Percentiles rank a stretch among this genome's conserved stretches.
These are phyloP conservation scores for Sorghum bicolor DNA, from an alignment of 176 grass and related monocot genomes.

Conservation along the genomic window DNA sequence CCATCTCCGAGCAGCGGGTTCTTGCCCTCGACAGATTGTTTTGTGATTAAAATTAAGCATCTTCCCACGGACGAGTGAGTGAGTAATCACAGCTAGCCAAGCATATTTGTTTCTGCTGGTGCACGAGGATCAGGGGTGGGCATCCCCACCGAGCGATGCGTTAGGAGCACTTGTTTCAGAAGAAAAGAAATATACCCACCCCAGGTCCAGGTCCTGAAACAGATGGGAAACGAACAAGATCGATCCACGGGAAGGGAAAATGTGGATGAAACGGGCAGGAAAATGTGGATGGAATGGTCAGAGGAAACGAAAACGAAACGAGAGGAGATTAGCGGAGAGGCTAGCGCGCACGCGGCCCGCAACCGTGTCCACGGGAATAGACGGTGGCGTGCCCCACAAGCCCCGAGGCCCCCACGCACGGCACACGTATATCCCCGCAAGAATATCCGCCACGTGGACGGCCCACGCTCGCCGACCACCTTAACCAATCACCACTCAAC, in stretches of 20 bases:
- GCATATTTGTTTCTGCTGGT: too few species aligned
- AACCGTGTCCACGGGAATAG: conserved; percentile 4
- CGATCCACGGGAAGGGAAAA: background rate
- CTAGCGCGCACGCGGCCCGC: background rate
- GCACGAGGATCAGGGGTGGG: background rate
- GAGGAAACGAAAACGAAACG: conserved; percentile 11
- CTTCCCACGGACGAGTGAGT: too few species aligned
- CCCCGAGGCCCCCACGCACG: conserved; percentile 15
- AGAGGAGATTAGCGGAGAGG: background rate
- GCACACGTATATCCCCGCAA: conserved; percentile 15
- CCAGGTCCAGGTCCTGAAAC: background rate
- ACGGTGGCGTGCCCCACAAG: conserved; percentile 54
- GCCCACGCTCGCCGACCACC: conserved; percentile 37
- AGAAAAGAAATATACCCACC: background rate
- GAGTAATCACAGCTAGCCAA: too few species aligned
- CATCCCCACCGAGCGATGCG: background rate
- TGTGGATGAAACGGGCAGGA: conserved; percentile 1
- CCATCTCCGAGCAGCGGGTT: too few species aligned
- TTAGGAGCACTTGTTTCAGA: background rate
- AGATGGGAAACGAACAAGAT: background rate
- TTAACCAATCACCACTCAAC: conserved; percentile 45
- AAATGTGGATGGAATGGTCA: conserved; percentile 17
- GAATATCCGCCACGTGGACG: conserved; percentile 85
- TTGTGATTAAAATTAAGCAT: too few species aligned
- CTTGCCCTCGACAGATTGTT: too few species aligned